These are phyloP conservation scores for Cutaneotrichosporon sp. DNA, from an alignment of 1,284 basidiomycete genomes.

Conservation along the genomic window DNA sequence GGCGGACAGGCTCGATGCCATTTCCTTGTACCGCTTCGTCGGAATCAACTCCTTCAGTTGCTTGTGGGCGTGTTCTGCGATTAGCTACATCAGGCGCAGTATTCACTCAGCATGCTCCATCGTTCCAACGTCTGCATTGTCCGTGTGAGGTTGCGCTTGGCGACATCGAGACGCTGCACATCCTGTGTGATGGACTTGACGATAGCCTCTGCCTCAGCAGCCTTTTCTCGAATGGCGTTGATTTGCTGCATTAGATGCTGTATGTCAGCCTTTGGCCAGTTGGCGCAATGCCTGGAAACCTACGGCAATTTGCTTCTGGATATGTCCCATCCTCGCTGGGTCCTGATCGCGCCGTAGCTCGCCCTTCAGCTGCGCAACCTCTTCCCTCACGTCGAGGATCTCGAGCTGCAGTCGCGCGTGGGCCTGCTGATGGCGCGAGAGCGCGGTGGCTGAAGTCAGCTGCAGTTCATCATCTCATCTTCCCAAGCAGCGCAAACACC, in stretches of 20 bases:
- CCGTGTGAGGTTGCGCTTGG: conserved; percentile 84
- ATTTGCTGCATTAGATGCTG: conserved; percentile 90
- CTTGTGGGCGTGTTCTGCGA: conserved; percentile 68
- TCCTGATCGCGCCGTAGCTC: conserved; percentile 72
- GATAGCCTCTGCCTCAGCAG: conserved; percentile 90
- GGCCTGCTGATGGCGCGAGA: conserved; percentile 37
- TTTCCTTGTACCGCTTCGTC: conserved; percentile 74
- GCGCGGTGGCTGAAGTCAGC: conserved; percentile 27
- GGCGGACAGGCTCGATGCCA: conserved; percentile 77
- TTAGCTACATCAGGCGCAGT: conserved; percentile 10
- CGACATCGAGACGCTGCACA: conserved; percentile 88
- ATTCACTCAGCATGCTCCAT: conserved; percentile 83
- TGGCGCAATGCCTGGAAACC: too few relatives aligned
- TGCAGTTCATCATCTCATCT: too few relatives aligned
- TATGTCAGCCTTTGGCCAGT: too few relatives aligned
- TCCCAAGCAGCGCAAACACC: too few relatives aligned
- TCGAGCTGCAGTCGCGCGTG: conserved; percentile 42
- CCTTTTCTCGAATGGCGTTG: conserved; percentile 89
- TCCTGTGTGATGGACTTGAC: conserved; percentile 94
- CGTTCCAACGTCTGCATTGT: conserved; percentile 88
- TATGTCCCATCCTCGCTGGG: conserved; percentile 73
- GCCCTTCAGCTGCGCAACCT: conserved; percentile 63
- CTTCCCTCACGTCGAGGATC: conserved; percentile 49
- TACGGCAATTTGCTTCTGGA: conserved; percentile 90
- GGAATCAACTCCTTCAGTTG: conserved; percentile 74